Evolutionary conservation across 2,329 filamentous ascomycete genomes (phyloP), one percentile per base, ranked within the genome.

Genomic region (Aspergillus novoparasiticus): DNA sequence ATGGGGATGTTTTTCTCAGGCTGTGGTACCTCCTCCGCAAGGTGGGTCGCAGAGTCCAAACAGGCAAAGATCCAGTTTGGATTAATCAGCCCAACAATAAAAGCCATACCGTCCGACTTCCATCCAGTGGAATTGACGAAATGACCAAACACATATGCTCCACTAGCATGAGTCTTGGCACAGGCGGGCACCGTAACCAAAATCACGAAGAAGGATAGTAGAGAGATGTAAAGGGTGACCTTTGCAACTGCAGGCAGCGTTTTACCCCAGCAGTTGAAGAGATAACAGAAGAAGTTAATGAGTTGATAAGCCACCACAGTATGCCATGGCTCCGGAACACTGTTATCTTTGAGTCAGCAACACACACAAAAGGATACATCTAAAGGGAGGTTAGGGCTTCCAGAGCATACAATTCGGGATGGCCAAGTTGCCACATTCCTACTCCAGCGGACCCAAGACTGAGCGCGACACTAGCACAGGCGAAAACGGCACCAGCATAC

Each of bases 401-500:
- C 23, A 50, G 45, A 34, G 41, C 82, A 75, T 75, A 86, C 83
- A 85, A 81, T 55, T 82, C 79, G 10, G 84, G 83, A 74, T 86
- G 82, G 14, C 76, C 74, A 60, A 86, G 69, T 66, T 84, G 82
- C 72, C 80, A 85, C 70, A 83, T 84, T 28, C 84, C 84, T 50
- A 85, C 80, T 45, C 80, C 67, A 3, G 80, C 83, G 66, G 78
- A 78, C 5, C 79, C 83, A 58, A 85, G 73, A 55, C 80, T 80
- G 54, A 86, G 69, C 4, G 82, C 81, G 21, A 85, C 82, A 72
- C 82, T 84, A 21, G 85, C 83, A 66, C 77, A 82, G 9, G 83
- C 85, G 65, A 86, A 86, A 59, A 86, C 80, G 26, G 80, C 78
- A 19, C 83, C 84, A n/a, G 83, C 81, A 79, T 83, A 86, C 2